Evolutionary conservation across 164 flowering plant genomes (phyloP), one percentile per base, ranked within the genome.

Genomic region (Piper longum): DNA sequence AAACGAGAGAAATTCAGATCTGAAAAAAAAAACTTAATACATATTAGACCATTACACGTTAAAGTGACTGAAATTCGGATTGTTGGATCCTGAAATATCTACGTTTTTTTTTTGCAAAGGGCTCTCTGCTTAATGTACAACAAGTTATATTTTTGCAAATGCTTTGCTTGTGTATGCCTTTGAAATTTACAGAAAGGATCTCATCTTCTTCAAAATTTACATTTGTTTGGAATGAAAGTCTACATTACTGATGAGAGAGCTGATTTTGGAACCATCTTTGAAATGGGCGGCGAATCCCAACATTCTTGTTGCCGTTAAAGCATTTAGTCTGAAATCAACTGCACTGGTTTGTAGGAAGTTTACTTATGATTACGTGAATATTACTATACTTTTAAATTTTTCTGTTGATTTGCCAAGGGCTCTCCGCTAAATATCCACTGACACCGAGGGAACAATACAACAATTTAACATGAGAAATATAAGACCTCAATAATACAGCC

Each of bases 241-340:
- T 91, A 87, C 60, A 45, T 65, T 12, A 95, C 99, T 56, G 96
- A 86, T 62, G 99, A 95, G 70, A 95, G 99, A 95, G 79, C 60
- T 95, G 79, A 95, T 95, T 14, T 85, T 91, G 96, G 99, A 95
- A 71, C 95, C 84, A 43, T 72, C 66, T 56, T 11, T 95, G 43
- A 95, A 87, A 77, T 95, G 98, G 98, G 99, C 99, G 9, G 99
- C 81, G 61, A 91, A 91, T 77, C 99, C 99, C 56, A 87, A 95
- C 69, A 75, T 91, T 61, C 71, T 67, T 64, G 77, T 89, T 74
- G 88, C 82, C 4, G 82, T 78, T n/a, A 89, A 83, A 74, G 96
- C 99, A 66, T 95, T 83, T 75, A 96, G 98, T 17, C 66, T 91
- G 67, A 95, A 72, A 80, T 96, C 95, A 63, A 76, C 76, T 39